A percentile compares a stretch with the other conserved stretches of the same genome.
These are phyloP conservation scores for Xylaria sp. DNA, from an alignment of 2,329 filamentous ascomycete genomes.

Conservation along the genomic window DNA sequence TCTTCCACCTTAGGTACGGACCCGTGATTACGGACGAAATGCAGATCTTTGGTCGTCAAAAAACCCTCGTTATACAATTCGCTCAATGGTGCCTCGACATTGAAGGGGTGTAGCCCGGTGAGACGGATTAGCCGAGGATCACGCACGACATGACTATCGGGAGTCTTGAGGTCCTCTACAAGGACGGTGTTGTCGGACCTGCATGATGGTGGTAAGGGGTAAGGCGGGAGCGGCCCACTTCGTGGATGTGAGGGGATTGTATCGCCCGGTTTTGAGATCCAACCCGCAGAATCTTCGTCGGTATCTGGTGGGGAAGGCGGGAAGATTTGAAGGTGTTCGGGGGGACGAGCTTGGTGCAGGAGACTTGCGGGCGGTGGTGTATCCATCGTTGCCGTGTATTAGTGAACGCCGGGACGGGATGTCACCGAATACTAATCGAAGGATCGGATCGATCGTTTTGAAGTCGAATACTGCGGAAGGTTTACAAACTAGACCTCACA, in stretches of 20 bases:
- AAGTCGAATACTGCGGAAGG: no score
- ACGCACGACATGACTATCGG: conserved; percentile 73
- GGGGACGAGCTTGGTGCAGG: background rate
- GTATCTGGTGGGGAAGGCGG: conserved; percentile 40
- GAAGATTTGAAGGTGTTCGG: conserved; percentile 16
- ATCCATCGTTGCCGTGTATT: conserved; percentile 7
- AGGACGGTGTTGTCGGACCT: conserved; percentile 55
- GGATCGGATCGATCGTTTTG: no score
- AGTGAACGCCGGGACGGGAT: conserved; percentile 2
- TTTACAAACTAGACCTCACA: no score
- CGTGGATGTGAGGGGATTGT: conserved; percentile 16
- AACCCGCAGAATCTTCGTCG: conserved; percentile 35
- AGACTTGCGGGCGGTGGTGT: background rate
- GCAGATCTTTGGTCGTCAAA: conserved; percentile 78
- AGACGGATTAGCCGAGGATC: conserved; percentile 78
- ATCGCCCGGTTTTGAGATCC: conserved; percentile 31
- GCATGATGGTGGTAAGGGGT: conserved; percentile 65
- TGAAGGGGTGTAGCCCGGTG: conserved; percentile 87
- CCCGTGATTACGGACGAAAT: conserved; percentile 90
- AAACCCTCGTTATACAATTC: conserved; percentile 76
- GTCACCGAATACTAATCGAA: background rate
- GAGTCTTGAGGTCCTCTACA: conserved; percentile 73
- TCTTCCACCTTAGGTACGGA: conserved; percentile 71
- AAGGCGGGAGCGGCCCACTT: conserved; percentile 30
- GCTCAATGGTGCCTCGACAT: conserved; percentile 77